Base-by-base conservation (phyloP, 2,329 filamentous ascomycete species). In the Geosmithia putterillii region DNA sequence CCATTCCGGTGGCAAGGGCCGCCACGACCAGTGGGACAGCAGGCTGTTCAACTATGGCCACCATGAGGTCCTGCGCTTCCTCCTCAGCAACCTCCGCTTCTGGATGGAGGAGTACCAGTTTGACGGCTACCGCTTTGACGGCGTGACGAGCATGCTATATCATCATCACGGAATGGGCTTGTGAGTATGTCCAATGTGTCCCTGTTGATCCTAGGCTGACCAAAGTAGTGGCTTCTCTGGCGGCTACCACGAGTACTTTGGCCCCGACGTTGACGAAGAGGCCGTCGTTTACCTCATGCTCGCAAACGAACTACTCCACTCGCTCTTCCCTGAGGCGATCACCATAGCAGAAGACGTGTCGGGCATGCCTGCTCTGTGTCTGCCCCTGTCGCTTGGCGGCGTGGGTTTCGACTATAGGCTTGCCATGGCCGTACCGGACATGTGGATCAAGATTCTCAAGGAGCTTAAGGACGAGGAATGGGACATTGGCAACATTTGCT, bases 31-130 rank as follows among this genome's bases (percentile, higher is more conserved):
- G 42, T 98, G 92, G 92, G 92, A 96, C 59, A 95, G 87, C 62
- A 79, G 92, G 47, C 68, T 98, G 44, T 98, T 98, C 73, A 98
- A 98, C 69, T 98, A 96, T 58, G 90, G 89, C 23, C 79, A 79
- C 55, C 88, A 96, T 55, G 92, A 98, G 60, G 92, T 98, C 19
- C 63, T 96, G 59, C 79, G 92, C n/a, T 98, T 98, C 65, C 69
- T 98, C 39, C 71, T 98, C 21, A 95, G 89, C 61, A 98, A 98
- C 59, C 66, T 98, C 45, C 78, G 90, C 20, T 98, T 95, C 69
- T 98, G 92, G 89, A 96, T 98, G 89, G 90, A 96, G 45, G 89
- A 95, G 64, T 98, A 95, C 57, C 70, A 79, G 36, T 96, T 98
- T 57, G 92, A 98, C 57, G 92, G 92, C 20, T 98, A 96, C 74